phyloP scores from a whole-genome alignment of 2,329 filamentous ascomycete genomes.

The Colletotrichum sp. region DNA sequence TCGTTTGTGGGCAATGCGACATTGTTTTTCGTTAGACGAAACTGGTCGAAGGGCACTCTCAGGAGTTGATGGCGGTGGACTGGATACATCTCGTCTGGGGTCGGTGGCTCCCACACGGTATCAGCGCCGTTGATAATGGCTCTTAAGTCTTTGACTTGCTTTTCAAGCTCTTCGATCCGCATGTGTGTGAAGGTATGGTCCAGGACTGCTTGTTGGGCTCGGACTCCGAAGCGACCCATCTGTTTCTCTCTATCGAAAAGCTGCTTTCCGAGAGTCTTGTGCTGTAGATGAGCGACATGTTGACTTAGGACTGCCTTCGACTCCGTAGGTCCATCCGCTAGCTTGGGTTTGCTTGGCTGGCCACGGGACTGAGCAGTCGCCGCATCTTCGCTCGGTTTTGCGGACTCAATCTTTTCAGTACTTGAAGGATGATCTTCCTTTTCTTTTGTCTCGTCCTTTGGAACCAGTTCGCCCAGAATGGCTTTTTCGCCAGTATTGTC shows the following conservation, averaged over 20 bases:
- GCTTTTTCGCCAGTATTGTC: neutral
- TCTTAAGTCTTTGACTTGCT: neutral
- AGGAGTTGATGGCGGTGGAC: neutral
- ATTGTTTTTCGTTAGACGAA: neutral
- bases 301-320: neutral
- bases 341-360: neutral
- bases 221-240: neutral
- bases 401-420: neutral
- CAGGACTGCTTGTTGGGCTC: neutral
- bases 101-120: neutral
- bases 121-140: neutral
- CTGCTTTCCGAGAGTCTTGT: neutral
- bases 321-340: neutral
- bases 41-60: neutral
- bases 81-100: neutral
- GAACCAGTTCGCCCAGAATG: neutral
- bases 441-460: neutral
- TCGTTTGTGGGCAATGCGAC: neutral
- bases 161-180: slow-evolving; percentile 6
- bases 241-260: neutral
- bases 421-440: neutral
- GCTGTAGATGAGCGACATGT: neutral
- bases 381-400: neutral
- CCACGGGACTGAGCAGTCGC: neutral
- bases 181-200: neutral